Conservation (phyloP, 164 flowering plant species). For the Berberis thunbergii region DNA sequence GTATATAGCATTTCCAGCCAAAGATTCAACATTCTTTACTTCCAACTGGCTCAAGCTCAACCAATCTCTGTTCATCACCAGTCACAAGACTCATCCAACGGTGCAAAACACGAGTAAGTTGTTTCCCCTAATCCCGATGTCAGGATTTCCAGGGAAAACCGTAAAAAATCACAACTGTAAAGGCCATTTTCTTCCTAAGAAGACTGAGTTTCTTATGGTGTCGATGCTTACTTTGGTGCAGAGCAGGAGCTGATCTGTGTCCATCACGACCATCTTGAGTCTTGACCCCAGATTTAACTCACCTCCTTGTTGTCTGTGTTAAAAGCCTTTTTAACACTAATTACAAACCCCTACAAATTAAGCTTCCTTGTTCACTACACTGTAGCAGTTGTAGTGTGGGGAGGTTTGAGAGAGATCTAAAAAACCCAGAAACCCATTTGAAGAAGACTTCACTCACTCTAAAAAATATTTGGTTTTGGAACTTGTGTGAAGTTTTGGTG, state of each 20-base stretch:
- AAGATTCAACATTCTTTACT: too few species aligned
- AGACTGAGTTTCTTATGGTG: conserved; percentile 6
- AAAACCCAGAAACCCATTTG: not conserved
- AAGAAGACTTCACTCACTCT: not conserved
- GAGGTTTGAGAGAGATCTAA: not conserved
- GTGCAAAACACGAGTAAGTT: too few species aligned
- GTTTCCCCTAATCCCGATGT: too few species aligned
- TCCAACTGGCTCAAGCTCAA: too few species aligned
- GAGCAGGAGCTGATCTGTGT: not conserved
- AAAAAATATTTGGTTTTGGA: not conserved
- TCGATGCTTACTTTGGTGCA: not conserved
- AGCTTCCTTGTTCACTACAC: not conserved
- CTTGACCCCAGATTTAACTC: not conserved
- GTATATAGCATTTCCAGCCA: too few species aligned
- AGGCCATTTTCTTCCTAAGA: too few species aligned
- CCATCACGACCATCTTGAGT: not conserved
- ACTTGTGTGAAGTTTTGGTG: too few species aligned
- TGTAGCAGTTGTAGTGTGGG: not conserved
- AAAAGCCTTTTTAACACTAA: too few species aligned
- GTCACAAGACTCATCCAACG: too few species aligned
- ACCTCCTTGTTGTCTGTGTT: not conserved
- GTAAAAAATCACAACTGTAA: too few species aligned
- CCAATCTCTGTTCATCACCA: too few species aligned
- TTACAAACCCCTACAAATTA: not conserved
- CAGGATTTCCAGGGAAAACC: too few species aligned